These are phyloP conservation scores for Psidium friedrichsthalianum DNA, from an alignment of 345 rosid genomes.

Conservation along the genomic window DNA sequence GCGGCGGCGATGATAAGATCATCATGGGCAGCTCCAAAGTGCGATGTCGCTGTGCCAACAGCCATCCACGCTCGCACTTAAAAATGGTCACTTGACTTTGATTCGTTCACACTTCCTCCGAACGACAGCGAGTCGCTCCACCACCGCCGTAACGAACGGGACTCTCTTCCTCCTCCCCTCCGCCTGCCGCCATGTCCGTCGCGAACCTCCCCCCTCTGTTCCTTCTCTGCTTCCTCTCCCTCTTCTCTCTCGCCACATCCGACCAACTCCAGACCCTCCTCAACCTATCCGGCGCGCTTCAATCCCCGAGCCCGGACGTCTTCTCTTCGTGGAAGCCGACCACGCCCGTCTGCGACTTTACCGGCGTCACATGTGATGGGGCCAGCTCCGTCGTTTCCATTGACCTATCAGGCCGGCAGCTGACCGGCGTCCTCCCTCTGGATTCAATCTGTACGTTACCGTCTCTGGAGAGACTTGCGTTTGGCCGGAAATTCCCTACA, in stretches of 20 bases:
- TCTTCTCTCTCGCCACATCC: conserved; percentile 4
- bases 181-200: conserved; percentile 17
- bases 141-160: background rate
- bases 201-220: background rate
- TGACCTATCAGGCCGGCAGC: conserved; percentile 16
- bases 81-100: background rate
- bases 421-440: conserved; percentile 11
- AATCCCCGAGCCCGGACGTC: conserved; percentile 2
- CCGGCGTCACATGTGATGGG: conserved; percentile 20
- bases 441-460: conserved; percentile 2
- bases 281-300: conserved; percentile 10
- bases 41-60: background rate
- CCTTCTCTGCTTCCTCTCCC: background rate
- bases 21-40: background rate
- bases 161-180: background rate
- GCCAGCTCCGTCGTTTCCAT: conserved; percentile 16
- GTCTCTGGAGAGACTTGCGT: conserved; percentile 6
- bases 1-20: background rate
- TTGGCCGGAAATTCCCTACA: conserved; percentile 3
- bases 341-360: conserved; percentile 10
- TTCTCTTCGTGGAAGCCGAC: conserved; percentile 18
- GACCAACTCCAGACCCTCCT: conserved; percentile 24
- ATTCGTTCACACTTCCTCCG: background rate
- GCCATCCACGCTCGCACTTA: background rate
- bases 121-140: background rate